phyloP scores from a whole-genome alignment of 1,139 yeast species.

The Arxiozyma telluris region DNA sequence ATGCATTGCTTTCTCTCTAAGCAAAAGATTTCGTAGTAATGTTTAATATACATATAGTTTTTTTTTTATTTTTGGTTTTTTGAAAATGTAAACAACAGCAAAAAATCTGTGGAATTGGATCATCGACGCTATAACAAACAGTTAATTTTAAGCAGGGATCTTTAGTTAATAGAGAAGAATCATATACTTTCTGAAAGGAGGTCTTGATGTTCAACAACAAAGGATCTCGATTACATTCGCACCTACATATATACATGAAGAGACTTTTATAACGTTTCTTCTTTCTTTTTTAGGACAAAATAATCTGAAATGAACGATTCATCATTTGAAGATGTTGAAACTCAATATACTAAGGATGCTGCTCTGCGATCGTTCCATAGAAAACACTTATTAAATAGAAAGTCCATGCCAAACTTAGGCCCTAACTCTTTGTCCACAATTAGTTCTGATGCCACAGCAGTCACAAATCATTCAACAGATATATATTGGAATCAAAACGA shows the following conservation, averaged over 20 bases:
- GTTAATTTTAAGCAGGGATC: not conserved
- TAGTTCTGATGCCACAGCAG: conserved; percentile 24
- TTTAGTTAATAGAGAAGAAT: not conserved
- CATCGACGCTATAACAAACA: not conserved
- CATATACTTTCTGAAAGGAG: not conserved
- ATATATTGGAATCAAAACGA: conserved; percentile 11
- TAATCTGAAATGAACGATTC: conserved; percentile 15
- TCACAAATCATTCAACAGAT: conserved; percentile 5
- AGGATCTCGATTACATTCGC: not conserved
- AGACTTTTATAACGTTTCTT: not conserved
- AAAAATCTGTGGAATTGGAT: not conserved
- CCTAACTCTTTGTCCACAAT: conserved; percentile 24
- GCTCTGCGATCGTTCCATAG: not conserved
- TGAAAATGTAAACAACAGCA: conserved; percentile 2
- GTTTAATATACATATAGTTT: not conserved
- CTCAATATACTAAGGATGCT: conserved; percentile 17
- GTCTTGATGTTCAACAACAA: not conserved
- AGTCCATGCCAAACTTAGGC: conserved; percentile 2
- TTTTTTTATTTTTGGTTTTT: not conserved
- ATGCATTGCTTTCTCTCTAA: not conserved
- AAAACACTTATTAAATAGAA: not conserved
- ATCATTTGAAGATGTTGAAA: conserved; percentile 28
- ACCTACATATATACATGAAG: not conserved
- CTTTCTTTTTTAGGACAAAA: too few species aligned
- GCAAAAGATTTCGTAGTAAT: not conserved